A percentile compares a stretch with the other conserved stretches of the same genome.
These are phyloP conservation scores for Blastocladiella emersonii DNA, from an alignment of 371 early-diverging fungal species.

Conservation along the genomic window DNA sequence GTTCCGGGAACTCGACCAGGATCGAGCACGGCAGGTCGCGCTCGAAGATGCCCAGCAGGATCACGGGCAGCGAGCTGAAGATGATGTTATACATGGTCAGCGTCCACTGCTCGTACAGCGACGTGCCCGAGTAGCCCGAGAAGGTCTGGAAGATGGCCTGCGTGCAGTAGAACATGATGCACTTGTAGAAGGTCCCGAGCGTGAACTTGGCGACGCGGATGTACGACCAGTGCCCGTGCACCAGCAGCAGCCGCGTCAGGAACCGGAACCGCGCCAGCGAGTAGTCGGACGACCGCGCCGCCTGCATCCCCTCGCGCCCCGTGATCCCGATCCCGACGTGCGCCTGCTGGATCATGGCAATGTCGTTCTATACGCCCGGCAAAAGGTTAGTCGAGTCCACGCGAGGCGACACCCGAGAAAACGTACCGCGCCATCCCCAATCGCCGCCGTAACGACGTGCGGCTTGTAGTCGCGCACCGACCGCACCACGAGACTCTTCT, in stretches of 20 bases:
- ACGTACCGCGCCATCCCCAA: constrained; percentile 96
- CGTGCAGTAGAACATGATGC: constrained; percentile 39
- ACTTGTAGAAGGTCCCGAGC: constrained; percentile 38
- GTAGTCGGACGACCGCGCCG: constrained; percentile 48
- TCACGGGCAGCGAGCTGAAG: constrained; percentile 63
- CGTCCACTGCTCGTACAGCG: constrained; percentile 63
- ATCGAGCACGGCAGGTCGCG: constrained; percentile 54
- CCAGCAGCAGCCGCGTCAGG: constrained; percentile 30
- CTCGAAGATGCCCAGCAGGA: constrained; percentile 69
- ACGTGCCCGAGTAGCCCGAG: constrained; percentile 68
- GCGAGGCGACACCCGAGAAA: too few relatives aligned
- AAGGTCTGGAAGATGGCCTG: constrained; percentile 42
- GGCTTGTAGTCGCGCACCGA: constrained; percentile 26
- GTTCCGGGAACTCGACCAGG: constrained; percentile 51
- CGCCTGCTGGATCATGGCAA: constrained; percentile 87
- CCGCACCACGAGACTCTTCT: constrained; percentile 83
- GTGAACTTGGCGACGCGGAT: constrained; percentile 27
- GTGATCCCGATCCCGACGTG: constrained; percentile 65
- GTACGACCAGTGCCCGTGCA: constrained; percentile 42
- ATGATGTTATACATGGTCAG: constrained; percentile 65
- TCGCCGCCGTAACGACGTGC: constrained; percentile 62
- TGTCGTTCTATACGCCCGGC: too few relatives aligned
- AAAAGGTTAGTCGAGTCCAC: too few relatives aligned
- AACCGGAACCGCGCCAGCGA: constrained; percentile 42
- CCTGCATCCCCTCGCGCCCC: constrained; percentile 57